These are phyloP conservation scores for Clavariopsis aquatica DNA, from an alignment of 495 filamentous ascomycete genomes.

Conservation along the genomic window DNA sequence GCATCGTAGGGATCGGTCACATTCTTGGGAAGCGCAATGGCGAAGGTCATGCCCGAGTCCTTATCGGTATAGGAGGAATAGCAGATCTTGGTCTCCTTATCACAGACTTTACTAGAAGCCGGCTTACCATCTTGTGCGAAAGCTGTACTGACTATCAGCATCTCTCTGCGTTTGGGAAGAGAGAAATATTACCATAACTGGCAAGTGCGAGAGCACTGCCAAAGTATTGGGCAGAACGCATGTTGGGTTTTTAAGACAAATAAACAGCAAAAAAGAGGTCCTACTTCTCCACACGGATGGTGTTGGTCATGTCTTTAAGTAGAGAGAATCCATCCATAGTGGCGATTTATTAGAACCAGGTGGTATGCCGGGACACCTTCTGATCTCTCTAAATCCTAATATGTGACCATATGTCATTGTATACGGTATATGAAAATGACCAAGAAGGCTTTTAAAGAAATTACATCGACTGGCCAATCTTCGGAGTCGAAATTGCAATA, in stretches of 20 bases:
- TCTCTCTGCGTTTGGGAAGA: not conserved
- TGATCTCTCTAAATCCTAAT: slow-evolving; percentile 8
- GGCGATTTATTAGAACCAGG: slow-evolving; percentile 2
- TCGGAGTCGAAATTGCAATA: slow-evolving; percentile 26
- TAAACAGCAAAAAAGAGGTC: not conserved
- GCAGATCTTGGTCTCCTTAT: slow-evolving; percentile 27
- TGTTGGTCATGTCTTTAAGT: slow-evolving; percentile 27
- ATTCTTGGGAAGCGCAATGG: slow-evolving; percentile 29
- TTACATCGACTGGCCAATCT: slow-evolving; percentile 30
- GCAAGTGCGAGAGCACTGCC: slow-evolving; percentile 31
- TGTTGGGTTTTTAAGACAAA: slow-evolving; percentile 11
- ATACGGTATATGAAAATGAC: slow-evolving; percentile 29
- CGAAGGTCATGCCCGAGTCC: slow-evolving; percentile 23
- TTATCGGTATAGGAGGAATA: slow-evolving; percentile 20
- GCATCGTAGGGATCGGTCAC: slow-evolving; percentile 29
- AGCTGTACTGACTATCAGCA: not conserved
- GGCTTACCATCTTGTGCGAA: slow-evolving; percentile 6
- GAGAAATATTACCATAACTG: slow-evolving; percentile 13
- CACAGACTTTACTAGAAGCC: slow-evolving; percentile 22
- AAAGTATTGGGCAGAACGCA: slow-evolving; percentile 27
- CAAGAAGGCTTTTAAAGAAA: slow-evolving; percentile 1
- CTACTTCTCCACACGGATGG: not conserved
- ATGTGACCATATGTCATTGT: slow-evolving; percentile 25
- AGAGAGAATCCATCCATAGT: slow-evolving; percentile 3
- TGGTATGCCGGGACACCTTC: slow-evolving; percentile 9